phyloP scores from a whole-genome alignment of 352 stramenopile species.

The Phytophthora crassamura region DNA sequence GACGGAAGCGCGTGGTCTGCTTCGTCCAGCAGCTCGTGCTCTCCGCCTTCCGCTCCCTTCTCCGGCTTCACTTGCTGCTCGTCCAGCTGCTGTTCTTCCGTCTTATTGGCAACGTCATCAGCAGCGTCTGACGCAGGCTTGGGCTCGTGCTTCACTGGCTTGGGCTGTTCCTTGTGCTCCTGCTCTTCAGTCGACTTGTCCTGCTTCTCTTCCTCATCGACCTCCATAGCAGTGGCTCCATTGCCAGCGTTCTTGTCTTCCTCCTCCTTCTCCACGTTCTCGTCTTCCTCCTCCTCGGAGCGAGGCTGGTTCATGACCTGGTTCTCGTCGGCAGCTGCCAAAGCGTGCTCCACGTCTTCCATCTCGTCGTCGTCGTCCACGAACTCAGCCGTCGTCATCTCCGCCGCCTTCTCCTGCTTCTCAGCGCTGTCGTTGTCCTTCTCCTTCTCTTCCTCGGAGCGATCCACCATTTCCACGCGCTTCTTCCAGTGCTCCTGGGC shows the following conservation, averaged over 20 bases:
- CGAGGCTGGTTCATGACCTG: slow-evolving; percentile 65
- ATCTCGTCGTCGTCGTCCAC: slow-evolving; percentile 72
- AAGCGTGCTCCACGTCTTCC: slow-evolving; percentile 68
- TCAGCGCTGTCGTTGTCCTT: slow-evolving; percentile 43
- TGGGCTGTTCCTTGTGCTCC: slow-evolving; percentile 38
- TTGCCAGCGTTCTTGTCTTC: slow-evolving; percentile 44
- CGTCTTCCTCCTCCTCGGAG: slow-evolving; percentile 62
- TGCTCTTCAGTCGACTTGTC: slow-evolving; percentile 43
- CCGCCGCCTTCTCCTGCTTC: slow-evolving; percentile 37
- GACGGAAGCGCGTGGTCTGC: slow-evolving; percentile 35
- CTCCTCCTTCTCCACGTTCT: slow-evolving; percentile 46
- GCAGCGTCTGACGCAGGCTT: slow-evolving; percentile 21
- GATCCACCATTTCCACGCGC: slow-evolving; percentile 92
- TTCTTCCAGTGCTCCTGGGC: slow-evolving; percentile 98
- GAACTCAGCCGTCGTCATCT: slow-evolving; percentile 72
- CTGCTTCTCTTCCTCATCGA: slow-evolving; percentile 63
- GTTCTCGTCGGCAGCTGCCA: slow-evolving; percentile 73
- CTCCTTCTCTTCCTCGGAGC: slow-evolving; percentile 49
- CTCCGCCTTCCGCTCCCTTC: slow-evolving; percentile 25
- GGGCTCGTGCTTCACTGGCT: slow-evolving; percentile 39
- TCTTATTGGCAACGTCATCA: slow-evolving; percentile 30
- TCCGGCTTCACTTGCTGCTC: slow-evolving; percentile 35
- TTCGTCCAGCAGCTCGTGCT: slow-evolving; percentile 46
- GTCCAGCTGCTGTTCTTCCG: slow-evolving; percentile 33
- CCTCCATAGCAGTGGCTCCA: slow-evolving; percentile 65